phyloP scores from a whole-genome alignment of 1,139 yeast genomes.

The Magnusiomyces fungicola region DNA sequence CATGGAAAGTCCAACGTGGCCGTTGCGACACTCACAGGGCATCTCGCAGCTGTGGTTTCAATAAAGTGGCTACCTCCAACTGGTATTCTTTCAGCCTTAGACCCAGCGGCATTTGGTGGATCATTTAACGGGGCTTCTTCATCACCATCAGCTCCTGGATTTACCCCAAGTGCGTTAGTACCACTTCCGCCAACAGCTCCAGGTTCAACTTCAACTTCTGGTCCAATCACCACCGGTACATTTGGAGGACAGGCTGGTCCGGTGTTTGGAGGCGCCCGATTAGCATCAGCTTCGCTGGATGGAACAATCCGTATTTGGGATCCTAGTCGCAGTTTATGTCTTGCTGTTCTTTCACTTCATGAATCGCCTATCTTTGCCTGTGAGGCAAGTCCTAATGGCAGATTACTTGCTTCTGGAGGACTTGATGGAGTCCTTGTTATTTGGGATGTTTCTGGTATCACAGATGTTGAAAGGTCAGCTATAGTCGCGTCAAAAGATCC shows the following conservation, averaged over 20 bases:
- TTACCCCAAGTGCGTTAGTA: not conserved
- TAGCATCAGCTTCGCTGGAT: constrained; percentile 56
- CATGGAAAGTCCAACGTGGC: constrained; percentile 30
- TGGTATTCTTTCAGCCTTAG: constrained; percentile 13
- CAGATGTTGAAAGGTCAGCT: constrained; percentile 10
- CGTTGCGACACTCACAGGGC: constrained; percentile 25
- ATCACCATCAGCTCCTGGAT: not conserved
- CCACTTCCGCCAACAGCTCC: not conserved
- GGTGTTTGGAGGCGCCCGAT: constrained; percentile 17
- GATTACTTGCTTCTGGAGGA: constrained; percentile 51
- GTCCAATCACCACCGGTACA: constrained; percentile 21
- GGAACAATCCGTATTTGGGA: constrained; percentile 70
- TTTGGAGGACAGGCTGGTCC: constrained; percentile 13
- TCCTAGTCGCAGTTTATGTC: constrained; percentile 37
- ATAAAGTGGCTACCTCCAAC: constrained; percentile 26
- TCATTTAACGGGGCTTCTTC: not conserved
- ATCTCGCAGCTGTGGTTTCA: constrained; percentile 27
- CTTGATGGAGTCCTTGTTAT: constrained; percentile 49
- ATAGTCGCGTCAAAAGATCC: constrained; percentile 9
- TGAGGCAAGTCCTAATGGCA: constrained; percentile 43
- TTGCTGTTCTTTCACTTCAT: constrained; percentile 36
- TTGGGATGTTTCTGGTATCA: constrained; percentile 40
- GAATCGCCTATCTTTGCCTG: constrained; percentile 51
- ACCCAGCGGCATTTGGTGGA: constrained; percentile 13
- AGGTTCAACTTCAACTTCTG: constrained; percentile 17